A percentile compares a stretch with the other conserved stretches of the same genome.
These are phyloP conservation scores for Falciphora oryzae DNA, from an alignment of 2,329 filamentous ascomycete species.

Conservation along the genomic window DNA sequence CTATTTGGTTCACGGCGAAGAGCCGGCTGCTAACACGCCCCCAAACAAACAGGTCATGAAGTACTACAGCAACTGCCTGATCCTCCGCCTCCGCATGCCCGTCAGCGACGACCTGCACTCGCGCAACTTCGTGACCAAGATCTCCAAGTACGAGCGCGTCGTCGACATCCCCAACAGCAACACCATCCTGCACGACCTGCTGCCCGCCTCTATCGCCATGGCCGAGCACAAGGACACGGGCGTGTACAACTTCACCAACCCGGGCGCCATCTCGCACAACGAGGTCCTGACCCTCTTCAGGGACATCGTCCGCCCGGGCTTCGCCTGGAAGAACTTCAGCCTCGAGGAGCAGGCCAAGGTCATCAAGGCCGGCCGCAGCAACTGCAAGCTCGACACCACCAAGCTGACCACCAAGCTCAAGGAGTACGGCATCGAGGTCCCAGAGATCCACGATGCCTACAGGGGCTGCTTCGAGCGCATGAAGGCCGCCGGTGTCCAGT, in stretches of 20 bases:
- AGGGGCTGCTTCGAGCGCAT: conserved; percentile 57
- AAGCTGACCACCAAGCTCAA: conserved; percentile 56
- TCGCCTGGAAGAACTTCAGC: conserved; percentile 61
- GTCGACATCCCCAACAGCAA: conserved; percentile 66
- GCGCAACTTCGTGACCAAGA: conserved; percentile 66
- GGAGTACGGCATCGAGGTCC: conserved; percentile 52
- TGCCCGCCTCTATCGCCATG: conserved; percentile 54
- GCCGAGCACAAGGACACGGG: conserved; percentile 57
- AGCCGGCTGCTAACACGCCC: neutral
- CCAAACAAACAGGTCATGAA: conserved; percentile 47
- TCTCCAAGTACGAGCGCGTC: conserved; percentile 57
- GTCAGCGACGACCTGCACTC: conserved; percentile 61
- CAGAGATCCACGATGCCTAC: conserved; percentile 59
- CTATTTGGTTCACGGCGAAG: too few species aligned
- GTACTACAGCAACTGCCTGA: conserved; percentile 54
- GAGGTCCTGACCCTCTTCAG: conserved; percentile 59
- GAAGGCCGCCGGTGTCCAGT: conserved; percentile 49
- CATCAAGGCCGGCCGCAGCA: conserved; percentile 61
- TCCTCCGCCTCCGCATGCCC: conserved; percentile 64
- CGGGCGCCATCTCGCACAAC: conserved; percentile 65
- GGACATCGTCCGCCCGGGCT: conserved; percentile 54
- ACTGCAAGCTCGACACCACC: conserved; percentile 58
- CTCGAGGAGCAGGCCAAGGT: conserved; percentile 62
- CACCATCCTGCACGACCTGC: conserved; percentile 58
- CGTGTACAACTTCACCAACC: conserved; percentile 66